Percentiles rank a stretch among this genome's conserved stretches.
These are phyloP conservation scores for Mycena haematopus DNA, from an alignment of 768 basidiomycete species.

Conservation along the genomic window DNA sequence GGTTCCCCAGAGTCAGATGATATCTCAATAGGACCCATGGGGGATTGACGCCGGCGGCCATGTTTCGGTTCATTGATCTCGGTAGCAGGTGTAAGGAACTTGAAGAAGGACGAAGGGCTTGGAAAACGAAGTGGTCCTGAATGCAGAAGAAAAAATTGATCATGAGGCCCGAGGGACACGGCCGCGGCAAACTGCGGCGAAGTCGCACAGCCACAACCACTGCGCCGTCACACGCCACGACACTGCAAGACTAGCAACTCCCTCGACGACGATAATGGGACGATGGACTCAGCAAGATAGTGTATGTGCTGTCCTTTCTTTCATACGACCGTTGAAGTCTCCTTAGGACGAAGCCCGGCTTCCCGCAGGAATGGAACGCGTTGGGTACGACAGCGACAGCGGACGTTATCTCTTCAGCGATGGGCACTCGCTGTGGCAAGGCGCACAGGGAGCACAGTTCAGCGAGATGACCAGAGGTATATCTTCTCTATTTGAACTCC, in stretches of 20 bases:
- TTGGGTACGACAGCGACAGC: conserved; percentile 79
- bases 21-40: not conserved
- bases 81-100: too few species aligned
- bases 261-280: conserved; percentile 29
- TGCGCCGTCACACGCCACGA: not conserved
- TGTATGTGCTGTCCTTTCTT: conserved; percentile 33
- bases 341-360: conserved; percentile 56
- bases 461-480: conserved; percentile 60
- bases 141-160: too few species aligned
- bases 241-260: not conserved
- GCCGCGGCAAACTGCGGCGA: too few species aligned
- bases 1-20: conserved; percentile 31
- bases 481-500: not conserved
- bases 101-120: not conserved
- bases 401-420: conserved; percentile 71
- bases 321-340: conserved; percentile 11
- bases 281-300: conserved; percentile 50
- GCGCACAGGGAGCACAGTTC: conserved; percentile 67
- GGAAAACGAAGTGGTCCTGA: not conserved
- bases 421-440: conserved; percentile 55
- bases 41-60: not conserved
- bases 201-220: not conserved
- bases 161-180: too few species aligned
- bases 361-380: conserved; percentile 65
- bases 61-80: too few species aligned